Evolutionary conservation across 2,329 filamentous ascomycete genomes (phyloP), one percentile per base, ranked within the genome.

Genomic region (Clarireedia homoeocarpa): DNA sequence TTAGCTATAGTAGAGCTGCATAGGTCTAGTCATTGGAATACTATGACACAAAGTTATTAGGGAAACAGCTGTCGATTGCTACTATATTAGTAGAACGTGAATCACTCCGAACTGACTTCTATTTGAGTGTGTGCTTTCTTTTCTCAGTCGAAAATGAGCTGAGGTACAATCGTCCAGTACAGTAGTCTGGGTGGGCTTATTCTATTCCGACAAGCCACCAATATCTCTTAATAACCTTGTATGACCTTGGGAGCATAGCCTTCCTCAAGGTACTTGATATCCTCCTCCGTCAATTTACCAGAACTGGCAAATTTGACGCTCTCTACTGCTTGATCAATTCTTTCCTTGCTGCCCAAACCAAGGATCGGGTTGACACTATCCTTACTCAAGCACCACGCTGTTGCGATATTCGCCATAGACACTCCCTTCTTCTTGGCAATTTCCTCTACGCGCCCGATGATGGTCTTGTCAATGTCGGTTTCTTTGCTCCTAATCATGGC

Each of bases 361-460:
- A 83, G 68, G 60, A 83, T 83, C 0, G 80, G 80, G 57, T 72
- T 75, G 48, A 73, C 73, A 3, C 71, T 72, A 55, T 73, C 72
- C 59, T 74, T 73, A 53, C 72, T 71, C 57, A 79, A 57, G 12
- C 72, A 70, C 82, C 82, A 85, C 4, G 81, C 81, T 48, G 79
- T 75, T 1, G 81, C 79, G 40, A 85, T 74, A 57, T 78, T 75
- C 45, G 78, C 76, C 81, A 85, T 85, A 57, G 73, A 79, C 61
- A 79, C 74, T 0, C 74, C 76, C 62, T 77, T 76, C 71, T 80
- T 82, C 63, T 76, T 74, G 3, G 81, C 78, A 42, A 84, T 60
- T 64, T 83, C 75, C 68, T 82, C 75, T 5, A 84, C 78, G 0
- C 79, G 73, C 2, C 55, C 54, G 30, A 66, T 63, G n/a, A 67